Evolutionary conservation across 108 stramenopile genomes (phyloP).

Genomic region (Seminavis robusta): DNA sequence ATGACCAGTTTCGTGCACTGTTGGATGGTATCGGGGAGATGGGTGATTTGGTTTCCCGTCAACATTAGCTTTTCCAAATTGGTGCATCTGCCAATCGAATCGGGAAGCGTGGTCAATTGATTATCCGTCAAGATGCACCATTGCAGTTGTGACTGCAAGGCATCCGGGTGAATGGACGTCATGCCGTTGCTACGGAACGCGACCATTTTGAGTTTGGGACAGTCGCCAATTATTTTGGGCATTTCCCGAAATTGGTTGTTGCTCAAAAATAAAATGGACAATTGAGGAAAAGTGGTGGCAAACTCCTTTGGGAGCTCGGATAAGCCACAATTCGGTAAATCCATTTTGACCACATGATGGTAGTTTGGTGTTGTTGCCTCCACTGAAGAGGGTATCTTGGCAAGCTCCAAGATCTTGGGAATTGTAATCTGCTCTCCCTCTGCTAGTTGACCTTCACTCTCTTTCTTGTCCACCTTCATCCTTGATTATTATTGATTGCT

Average conservation of each 20-base stretch:
- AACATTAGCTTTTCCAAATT: constrained; percentile 64
- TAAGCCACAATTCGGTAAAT: constrained; percentile 41
- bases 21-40: constrained; percentile 26
- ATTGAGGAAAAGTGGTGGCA: constrained; percentile 35
- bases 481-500: no score
- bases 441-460: no score
- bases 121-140: constrained; percentile 75
- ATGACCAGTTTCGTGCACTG: constrained; percentile 46
- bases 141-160: constrained; percentile 47
- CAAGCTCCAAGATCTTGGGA: no score
- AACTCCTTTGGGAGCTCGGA: constrained; percentile 28
- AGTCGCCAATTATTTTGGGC: constrained; percentile 45
- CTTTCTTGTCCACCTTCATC: no score
- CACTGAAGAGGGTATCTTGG: no score
- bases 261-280: constrained; percentile 54
- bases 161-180: constrained; percentile 42
- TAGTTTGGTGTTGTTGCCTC: no score
- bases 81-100: constrained; percentile 49
- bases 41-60: constrained; percentile 38
- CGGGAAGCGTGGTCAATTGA: constrained; percentile 30
- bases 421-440: no score
- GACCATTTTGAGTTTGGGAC: constrained; percentile 60
- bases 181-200: constrained; percentile 55
- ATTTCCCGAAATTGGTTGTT: constrained; percentile 55
- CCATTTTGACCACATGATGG: constrained; percentile 53